Conservation (phyloP, 2,329 filamentous ascomycete species). For the Monosporascus sp. region DNA sequence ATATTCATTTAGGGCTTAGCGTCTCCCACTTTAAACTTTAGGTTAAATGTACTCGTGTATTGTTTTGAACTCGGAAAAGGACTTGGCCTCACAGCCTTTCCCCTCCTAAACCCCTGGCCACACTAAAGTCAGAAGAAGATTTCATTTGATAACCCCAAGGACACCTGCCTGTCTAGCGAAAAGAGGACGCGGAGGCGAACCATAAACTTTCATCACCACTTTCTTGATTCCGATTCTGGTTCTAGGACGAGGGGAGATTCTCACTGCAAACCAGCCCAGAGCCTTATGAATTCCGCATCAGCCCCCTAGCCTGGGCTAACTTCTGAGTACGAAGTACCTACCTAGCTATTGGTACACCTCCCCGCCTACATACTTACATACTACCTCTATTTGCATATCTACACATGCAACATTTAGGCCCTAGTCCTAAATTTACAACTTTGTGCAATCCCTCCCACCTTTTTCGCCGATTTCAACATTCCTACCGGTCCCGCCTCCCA, state of each 20-base stretch:
- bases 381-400: background rate
- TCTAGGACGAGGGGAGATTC: background rate
- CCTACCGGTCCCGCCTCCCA: background rate
- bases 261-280: background rate
- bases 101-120: no score
- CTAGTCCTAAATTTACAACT: background rate
- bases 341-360: background rate
- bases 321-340: background rate
- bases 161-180: background rate
- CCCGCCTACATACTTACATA: background rate
- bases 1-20: background rate
- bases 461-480: background rate
- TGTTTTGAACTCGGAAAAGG: background rate
- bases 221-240: background rate
- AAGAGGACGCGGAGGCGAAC: background rate
- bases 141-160: background rate
- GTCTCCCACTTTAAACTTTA: background rate
- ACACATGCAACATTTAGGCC: background rate
- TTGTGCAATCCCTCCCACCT: background rate
- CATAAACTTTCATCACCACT: background rate
- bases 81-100: background rate
- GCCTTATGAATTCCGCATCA: no score
- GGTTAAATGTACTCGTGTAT: background rate
- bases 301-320: no score
- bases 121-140: background rate